Evolutionary conservation across 73 alveolate species (phyloP).

Genomic region (Urostyla sp.): DNA sequence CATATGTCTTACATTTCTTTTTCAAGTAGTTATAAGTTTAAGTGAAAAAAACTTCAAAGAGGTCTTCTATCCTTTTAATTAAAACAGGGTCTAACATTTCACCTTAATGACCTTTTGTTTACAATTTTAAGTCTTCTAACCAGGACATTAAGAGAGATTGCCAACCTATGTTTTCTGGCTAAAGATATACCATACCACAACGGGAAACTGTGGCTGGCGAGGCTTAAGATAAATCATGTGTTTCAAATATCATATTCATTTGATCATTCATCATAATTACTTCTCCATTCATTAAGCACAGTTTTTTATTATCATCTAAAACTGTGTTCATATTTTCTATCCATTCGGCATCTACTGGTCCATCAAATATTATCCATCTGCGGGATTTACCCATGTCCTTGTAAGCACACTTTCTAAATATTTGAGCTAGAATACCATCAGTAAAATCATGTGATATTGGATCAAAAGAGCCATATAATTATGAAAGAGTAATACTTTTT

Average conservation of each 20-base stretch:
- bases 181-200: constrained; percentile 98
- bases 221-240: constrained; percentile 92
- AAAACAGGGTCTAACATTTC: constrained; percentile 42
- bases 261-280: constrained; percentile 91
- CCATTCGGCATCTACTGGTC: constrained; percentile 99
- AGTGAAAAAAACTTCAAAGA: constrained; percentile 46
- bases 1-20: constrained; percentile 5
- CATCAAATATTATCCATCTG: constrained; percentile 96
- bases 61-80: constrained; percentile 46
- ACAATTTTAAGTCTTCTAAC: constrained; percentile 32
- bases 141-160: constrained; percentile 76
- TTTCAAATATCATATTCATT: constrained; percentile 95
- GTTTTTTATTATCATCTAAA: constrained; percentile 96
- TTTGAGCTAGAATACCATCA: constrained; percentile 75
- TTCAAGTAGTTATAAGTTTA: constrained; percentile 7
- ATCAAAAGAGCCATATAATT: constrained; percentile 78
- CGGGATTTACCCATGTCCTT: constrained; percentile 79
- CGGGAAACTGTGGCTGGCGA: constrained; percentile 99
- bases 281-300: constrained; percentile 95
- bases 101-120: constrained; percentile 38
- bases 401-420: constrained; percentile 63
- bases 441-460: constrained; percentile 77
- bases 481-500: constrained; percentile 63
- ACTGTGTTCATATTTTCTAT: constrained; percentile 97
- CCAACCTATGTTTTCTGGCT: constrained; percentile 92